These are phyloP conservation scores for Globisporangium radiosum DNA, from an alignment of 352 stramenopile species.

Conservation along the genomic window DNA sequence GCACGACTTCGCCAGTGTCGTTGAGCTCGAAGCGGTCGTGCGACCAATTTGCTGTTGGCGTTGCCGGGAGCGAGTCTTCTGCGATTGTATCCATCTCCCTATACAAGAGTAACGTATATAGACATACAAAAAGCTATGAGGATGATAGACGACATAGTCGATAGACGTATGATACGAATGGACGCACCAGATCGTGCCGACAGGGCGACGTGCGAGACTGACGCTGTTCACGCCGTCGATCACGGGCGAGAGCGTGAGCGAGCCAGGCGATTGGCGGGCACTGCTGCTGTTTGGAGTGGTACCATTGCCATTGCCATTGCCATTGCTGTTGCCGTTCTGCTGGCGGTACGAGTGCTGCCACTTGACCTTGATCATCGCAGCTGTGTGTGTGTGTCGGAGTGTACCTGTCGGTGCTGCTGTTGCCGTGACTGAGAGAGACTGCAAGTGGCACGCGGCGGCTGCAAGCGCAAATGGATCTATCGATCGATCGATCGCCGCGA, in stretches of 20 bases:
- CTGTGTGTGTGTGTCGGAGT: background rate
- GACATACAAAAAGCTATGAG: no score
- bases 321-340: slow-evolving; percentile 1
- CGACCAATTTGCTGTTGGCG: slow-evolving; percentile 41
- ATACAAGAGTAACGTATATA: background rate
- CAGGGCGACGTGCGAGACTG: slow-evolving; percentile 10
- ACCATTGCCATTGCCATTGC: slow-evolving; percentile 1
- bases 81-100: slow-evolving; percentile 80
- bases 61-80: slow-evolving; percentile 44
- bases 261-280: slow-evolving; percentile 3
- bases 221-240: slow-evolving; percentile 33
- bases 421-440: background rate
- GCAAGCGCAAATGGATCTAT: background rate
- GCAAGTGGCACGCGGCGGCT: background rate
- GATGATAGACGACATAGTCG: no score
- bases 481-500: background rate
- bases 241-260: slow-evolving; percentile 25
- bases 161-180: background rate
- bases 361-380: slow-evolving; percentile 63
- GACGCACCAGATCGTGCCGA: slow-evolving; percentile 9
- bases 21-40: slow-evolving; percentile 60
- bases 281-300: slow-evolving; percentile 6
- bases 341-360: slow-evolving; percentile 43
- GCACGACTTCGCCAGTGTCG: slow-evolving; percentile 44
- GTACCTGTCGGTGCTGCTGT: background rate